Base-by-base conservation (phyloP, 306 rosid genomes). In the Gillenia trifoliata region DNA sequence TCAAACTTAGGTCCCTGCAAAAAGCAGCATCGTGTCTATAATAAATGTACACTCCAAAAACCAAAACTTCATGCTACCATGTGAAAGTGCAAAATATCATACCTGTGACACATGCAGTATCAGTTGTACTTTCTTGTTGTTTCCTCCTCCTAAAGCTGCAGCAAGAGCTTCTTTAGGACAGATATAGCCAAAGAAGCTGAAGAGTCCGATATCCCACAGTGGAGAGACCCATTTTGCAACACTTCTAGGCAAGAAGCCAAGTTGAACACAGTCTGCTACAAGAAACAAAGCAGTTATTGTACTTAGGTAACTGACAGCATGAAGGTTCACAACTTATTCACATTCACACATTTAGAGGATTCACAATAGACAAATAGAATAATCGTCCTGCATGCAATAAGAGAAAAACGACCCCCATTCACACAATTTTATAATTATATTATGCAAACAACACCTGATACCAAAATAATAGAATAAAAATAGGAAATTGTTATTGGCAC, bases 151-250 rank as follows among this genome's bases (percentile, higher is more conserved):
- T 60, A 78, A 81, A 75, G 92, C 93, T 79, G 85, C 90, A 62
- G 88, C 79, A 81, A 91, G 88, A 38, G 89, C 93, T 77, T 87
- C 88, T 84, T 75, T 81, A 64, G 90, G 92, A 84, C 88, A 85
- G 71, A 91, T 77, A 78, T 76, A 85, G 63, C 89, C 93, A 64
- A 84, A 84, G 83, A 91, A 91, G 62, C 64, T 77, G 80, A 91
- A 84, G 81, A 89, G 79, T 75, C 97, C 92, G 54, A 87, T 70
- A 87, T 91, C 97, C 93, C 92, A 91, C 47, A 91, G 85, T 63
- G 97, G 92, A 77, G 97, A 89, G 73, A 91, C 88, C 93, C 93
- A 91, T 72, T 91, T 84, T 71, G 93, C 93, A 29, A 87, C 78
- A 76, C 79, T 78, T 80, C 89, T 91, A 22, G 97, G 90, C 56